Evolutionary conservation across 371 early-diverging fungal species (phyloP), one percentile per base, ranked within the genome.

Genomic region (Lichtheimia ornata): DNA sequence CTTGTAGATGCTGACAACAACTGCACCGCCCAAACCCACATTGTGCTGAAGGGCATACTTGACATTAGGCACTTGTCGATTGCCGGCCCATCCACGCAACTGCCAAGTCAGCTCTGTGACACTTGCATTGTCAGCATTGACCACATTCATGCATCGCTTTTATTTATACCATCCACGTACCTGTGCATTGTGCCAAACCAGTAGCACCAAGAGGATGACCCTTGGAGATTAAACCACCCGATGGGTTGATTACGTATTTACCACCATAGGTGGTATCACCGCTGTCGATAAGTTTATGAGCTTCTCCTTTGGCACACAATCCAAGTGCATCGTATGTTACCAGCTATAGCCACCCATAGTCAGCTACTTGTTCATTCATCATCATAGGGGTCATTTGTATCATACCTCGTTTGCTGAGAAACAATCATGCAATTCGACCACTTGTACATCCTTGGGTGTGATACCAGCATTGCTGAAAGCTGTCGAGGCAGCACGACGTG

Each of bases 191-290:
- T 25, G 91, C 92, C 45, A 92, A 63, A 28, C 93, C 93, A 20
- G 93, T 92, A 30, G 93, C 91, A 17, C 92, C 91, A 4, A 92
- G 73, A 35, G 92, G 91, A 70, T 92, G 91, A 6, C 92, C 92
- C 71, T 92, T 92, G 58, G 89, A 89, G 54, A 90, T 88, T 61
- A 92, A 72, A 30, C 91, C 93, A 43, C 93, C 93, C 0, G 87
- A 87, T n/a, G 91, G 90, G 74, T 92, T 92, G 64, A 91, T 77
- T 12, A 89, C 84, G 56, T 78, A 83, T 64, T 83, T 81, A 25
- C 86, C 85, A 47, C 89, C 89, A 64, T 77, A 83, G 0, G 84
- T 78, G 60, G 81, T 81, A 65, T 86, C 77, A 53, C 74, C 75
- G 9, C 70, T 30, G 58, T 85, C 87, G 52, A 87, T 75, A 64